These are phyloP conservation scores for Zea mays DNA, from an alignment of 176 grass and related monocot genomes.

Conservation along the genomic window DNA sequence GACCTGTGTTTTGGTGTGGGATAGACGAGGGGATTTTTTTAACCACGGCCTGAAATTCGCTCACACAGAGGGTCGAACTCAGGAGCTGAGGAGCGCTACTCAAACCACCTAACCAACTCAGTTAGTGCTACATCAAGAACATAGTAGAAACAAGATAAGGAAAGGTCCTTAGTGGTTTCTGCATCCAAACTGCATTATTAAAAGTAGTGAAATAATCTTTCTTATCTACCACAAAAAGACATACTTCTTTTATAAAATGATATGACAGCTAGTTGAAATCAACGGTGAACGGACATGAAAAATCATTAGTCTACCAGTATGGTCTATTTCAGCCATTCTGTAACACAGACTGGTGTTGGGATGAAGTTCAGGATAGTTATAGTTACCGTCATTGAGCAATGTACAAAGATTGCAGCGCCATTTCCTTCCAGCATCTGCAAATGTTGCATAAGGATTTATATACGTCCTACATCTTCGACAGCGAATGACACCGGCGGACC, in stretches of 20 bases:
- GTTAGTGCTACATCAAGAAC: background rate
- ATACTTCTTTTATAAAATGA: background rate
- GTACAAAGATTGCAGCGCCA: conserved; percentile 99
- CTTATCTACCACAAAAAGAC: background rate
- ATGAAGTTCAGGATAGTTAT: conserved; percentile 5
- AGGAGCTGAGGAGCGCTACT: too few species aligned
- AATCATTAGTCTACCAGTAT: background rate
- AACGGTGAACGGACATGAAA: background rate
- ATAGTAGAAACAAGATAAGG: background rate
- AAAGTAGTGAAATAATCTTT: background rate
- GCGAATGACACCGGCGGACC: conserved; percentile 74
- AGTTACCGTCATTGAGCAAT: conserved; percentile 93
- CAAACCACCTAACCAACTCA: too few species aligned
- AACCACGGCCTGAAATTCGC: too few species aligned
- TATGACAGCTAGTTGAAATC: background rate
- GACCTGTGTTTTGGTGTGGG: too few species aligned
- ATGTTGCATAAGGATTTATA: conserved; percentile 86
- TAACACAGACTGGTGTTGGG: background rate
- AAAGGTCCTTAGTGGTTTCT: background rate
- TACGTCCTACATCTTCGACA: conserved; percentile 97
- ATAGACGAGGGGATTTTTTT: too few species aligned
- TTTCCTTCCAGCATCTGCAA: conserved; percentile 94
- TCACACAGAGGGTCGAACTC: too few species aligned
- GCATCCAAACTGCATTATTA: background rate
- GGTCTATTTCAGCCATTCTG: background rate